Base-by-base conservation (phyloP, 345 rosid species). In the Theobroma cacao region DNA sequence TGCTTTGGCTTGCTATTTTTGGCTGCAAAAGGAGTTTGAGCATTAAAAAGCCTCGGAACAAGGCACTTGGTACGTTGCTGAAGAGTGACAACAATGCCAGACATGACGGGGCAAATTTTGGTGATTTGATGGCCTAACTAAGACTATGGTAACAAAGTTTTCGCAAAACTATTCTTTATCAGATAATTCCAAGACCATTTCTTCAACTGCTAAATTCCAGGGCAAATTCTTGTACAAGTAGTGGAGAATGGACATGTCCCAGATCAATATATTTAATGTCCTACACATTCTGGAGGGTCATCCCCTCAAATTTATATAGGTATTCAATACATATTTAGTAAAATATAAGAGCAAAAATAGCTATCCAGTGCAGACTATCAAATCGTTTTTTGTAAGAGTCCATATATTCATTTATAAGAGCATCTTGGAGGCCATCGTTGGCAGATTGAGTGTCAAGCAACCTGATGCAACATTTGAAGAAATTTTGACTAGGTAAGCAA, bases 401-500 rank as follows among this genome's bases (percentile, higher is more conserved):
- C 9, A 41, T 41, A 7, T 41, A 38, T 38, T 41, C 45, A 41
- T 6, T 41, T 6, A 41, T 41, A 0, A 0, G 9, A 8, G 14
- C 61, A 56, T 24, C 30, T 55, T 55, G 3, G 5, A 5, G 20
- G 38, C 5, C 8, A 62, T 62, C 41, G 33, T 15, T 62, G 40
- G 67, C 48, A 40, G 41, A 70, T 70, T 70, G 75, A 48, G 41
- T 48, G 48, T 48, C 8, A 48, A 70, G 75, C 59, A 47, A 70
- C 1, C 3, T 3, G 41, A 31, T 31, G 14, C 14, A 18, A 33
- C 31, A 15, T 47, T 47, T 30, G 41, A 30, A 18, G 60, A 50
- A 45, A 50, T 9, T 6, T 0, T 11, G 41, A 20, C 11, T 20
- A 20, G 43, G n/a, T 1, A 20, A 71, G 61, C 43, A 2, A 10